phyloP scores from a whole-genome alignment of 306 rosid species.

The Quercus wislizeni region DNA sequence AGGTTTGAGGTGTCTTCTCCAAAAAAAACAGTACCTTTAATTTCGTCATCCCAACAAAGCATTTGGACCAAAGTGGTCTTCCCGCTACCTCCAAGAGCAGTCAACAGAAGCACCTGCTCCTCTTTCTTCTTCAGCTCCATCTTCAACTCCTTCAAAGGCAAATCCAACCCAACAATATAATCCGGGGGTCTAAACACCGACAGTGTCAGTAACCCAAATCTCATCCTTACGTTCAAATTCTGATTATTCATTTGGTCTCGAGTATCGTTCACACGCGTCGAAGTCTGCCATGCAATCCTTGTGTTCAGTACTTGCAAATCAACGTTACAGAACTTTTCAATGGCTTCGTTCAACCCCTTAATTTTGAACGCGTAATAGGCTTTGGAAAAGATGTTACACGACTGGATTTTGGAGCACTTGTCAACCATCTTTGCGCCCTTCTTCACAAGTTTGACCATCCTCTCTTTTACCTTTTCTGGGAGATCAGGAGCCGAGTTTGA shows the following conservation, averaged over 20 bases:
- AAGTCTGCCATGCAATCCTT: not conserved
- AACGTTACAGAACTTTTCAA: not conserved
- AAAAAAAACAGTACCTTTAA: conserved; percentile 25
- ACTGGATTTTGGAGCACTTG: not conserved
- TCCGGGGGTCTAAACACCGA: conserved; percentile 24
- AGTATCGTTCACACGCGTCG: not conserved
- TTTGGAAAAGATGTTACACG: no score
- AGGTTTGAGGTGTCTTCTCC: no score
- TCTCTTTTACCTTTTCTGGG: no score
- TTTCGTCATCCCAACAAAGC: conserved; percentile 35
- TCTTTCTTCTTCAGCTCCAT: conserved; percentile 22
- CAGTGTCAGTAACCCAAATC: not conserved
- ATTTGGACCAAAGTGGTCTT: conserved; percentile 47
- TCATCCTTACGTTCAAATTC: not conserved
- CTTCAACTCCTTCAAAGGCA: conserved; percentile 29
- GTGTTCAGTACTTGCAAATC: not conserved
- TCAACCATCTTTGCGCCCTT: no score
- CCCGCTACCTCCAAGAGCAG: conserved; percentile 48
- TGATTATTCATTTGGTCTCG: not conserved
- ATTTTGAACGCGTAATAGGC: no score
- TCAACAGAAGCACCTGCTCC: conserved; percentile 16
- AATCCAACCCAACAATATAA: conserved; percentile 34
- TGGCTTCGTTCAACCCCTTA: not conserved
- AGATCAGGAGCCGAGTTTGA: no score
- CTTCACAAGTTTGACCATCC: no score